A percentile compares a stretch with the other conserved stretches of the same genome.
Conservation (phyloP, 1,139 yeast genomes). For the Saccharomyces hybrid region DNA sequence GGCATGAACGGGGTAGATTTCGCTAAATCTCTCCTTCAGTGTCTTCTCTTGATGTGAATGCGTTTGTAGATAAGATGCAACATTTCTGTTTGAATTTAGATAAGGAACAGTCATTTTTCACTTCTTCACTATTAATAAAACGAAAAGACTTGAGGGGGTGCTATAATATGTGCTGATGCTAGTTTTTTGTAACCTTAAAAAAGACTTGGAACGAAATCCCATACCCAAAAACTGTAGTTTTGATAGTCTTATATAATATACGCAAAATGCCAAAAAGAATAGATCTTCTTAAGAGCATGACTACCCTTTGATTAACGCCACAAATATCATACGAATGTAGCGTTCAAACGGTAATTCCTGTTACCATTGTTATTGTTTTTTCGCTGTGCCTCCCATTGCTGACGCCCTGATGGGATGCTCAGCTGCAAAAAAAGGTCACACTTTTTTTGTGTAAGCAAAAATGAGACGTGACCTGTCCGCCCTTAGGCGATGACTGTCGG, state of each 20-base stretch:
- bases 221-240: not conserved
- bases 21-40: conserved; percentile 88
- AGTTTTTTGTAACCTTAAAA: not conserved
- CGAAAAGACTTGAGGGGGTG: not conserved
- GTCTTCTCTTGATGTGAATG: conserved; percentile 40
- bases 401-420: not conserved
- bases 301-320: not conserved
- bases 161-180: not conserved
- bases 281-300: not conserved
- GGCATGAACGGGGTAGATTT: conserved; percentile 82
- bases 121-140: not conserved
- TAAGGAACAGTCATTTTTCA: not conserved
- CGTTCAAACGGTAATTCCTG: not conserved
- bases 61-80: conserved; percentile 1
- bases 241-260: not conserved
- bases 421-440: not conserved
- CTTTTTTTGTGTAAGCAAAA: not conserved
- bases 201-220: not conserved
- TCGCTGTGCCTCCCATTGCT: conserved; percentile 1
- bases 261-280: not conserved
- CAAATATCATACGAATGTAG: not conserved
- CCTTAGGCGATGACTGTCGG: not conserved
- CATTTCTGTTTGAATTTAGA: not conserved
- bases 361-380: not conserved
- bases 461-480: not conserved